These are phyloP conservation scores for Cruciata laevipes DNA, from an alignment of 257 asterid genomes.

Conservation along the genomic window DNA sequence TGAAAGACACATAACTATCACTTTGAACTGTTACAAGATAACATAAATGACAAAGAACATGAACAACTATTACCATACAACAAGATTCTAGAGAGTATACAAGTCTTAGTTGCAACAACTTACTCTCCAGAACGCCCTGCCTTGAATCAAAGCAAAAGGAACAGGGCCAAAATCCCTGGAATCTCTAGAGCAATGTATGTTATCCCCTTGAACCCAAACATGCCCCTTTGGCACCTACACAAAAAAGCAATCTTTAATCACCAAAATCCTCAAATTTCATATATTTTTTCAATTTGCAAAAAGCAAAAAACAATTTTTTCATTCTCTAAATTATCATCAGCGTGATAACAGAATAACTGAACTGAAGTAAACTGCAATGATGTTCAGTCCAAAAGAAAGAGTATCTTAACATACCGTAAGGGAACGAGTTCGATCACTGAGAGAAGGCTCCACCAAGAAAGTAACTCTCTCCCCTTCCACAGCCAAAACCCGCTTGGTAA, in stretches of 20 bases:
- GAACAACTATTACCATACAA: neutral
- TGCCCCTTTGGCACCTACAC: constrained; percentile 89
- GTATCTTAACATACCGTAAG: constrained; percentile 35
- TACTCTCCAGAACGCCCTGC: constrained; percentile 72
- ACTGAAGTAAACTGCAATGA: neutral
- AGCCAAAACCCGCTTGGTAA: constrained; percentile 77
- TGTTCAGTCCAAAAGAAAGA: neutral
- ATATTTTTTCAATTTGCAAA: neutral
- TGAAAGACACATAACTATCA: neutral
- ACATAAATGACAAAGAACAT: neutral
- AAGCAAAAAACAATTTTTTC: neutral
- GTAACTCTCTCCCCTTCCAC: constrained; percentile 73
- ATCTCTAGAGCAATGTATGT: constrained; percentile 63
- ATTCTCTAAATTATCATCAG: neutral
- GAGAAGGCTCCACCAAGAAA: constrained; percentile 53
- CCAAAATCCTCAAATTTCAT: neutral
- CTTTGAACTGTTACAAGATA: neutral
- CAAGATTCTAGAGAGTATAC: constrained; percentile 2
- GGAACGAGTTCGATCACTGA: constrained; percentile 36
- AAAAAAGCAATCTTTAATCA: constrained; percentile 10
- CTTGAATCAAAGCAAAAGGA: constrained; percentile 66
- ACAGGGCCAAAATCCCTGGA: constrained; percentile 79
- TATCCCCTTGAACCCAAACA: constrained; percentile 97
- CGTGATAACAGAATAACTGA: neutral
- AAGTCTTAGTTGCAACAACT: constrained; percentile 18